Evolutionary conservation across 352 stramenopile genomes (phyloP), one percentile per base, ranked within the genome.

Genomic region (Globisporangium viniferum): DNA sequence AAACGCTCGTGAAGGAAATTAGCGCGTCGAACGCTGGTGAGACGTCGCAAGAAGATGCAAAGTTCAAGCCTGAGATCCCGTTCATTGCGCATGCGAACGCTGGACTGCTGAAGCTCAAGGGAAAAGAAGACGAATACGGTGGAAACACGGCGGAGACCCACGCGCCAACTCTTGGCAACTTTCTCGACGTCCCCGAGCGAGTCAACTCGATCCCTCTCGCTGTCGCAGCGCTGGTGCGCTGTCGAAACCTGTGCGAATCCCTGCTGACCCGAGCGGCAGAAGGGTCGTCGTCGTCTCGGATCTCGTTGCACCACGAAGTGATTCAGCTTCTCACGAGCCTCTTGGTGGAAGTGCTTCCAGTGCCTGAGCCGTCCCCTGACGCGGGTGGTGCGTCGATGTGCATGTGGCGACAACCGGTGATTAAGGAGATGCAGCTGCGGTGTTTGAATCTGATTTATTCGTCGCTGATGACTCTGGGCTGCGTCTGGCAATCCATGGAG

Each of bases 401-500:
- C 48, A 89, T 97, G 73, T 96, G 89, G 89, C 69, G 81, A 2
- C 77, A 93, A 31, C 76, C 81, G 29, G 78, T 94, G 31, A 73
- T 75, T 0, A 88, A 94, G 56, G 82, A 94, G 27, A 80, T 95
- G 74, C 89, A 97, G 66, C 55, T 96, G 39, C 89, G 81, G 24
- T 94, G 87, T 36, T 58, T 97, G 10, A 83, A 84, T 7, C 77
- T 89, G 22, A 73, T 97, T n/a, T 77, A 93, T 71, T 88, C 81
- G 8, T 65, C 92, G 0, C 59, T 94, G 54, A 89, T 97, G 77
- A 85, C 93, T 39, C 74, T 96, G 20, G 88, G 85, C 3, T 88
- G 79, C 48, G 86, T 94, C 20, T 97, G 90, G 90, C 89, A 97
- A 62, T 94, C 88, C 0, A 93, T 97, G 59, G 88, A 97, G 66